Evolutionary conservation across 257 asterid species (phyloP).

Genomic region (Solanum ossicruentum): DNA sequence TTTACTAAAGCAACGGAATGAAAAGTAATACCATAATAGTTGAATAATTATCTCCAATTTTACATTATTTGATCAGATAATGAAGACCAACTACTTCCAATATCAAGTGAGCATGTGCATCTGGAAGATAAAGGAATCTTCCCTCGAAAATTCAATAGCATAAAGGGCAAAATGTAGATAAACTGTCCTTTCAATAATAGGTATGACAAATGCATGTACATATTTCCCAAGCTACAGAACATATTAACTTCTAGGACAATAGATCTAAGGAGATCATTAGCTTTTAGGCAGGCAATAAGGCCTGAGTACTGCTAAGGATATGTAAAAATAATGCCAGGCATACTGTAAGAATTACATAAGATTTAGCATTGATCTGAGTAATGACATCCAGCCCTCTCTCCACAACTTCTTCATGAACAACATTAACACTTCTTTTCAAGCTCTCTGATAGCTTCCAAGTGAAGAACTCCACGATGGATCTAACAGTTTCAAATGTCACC

Average conservation of each 20-base stretch:
- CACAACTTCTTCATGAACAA: constrained; percentile 49
- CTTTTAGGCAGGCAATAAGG: constrained; percentile 46
- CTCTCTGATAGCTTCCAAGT: constrained; percentile 48
- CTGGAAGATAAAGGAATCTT: not conserved
- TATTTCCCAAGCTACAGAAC: not conserved
- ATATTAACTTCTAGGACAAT: not conserved
- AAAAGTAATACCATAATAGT: not conserved
- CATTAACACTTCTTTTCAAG: constrained; percentile 45
- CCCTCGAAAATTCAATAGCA: not conserved
- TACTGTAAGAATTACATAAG: constrained; percentile 61
- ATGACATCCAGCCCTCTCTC: constrained; percentile 71
- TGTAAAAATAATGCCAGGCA: constrained; percentile 62
- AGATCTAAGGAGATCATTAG: not conserved
- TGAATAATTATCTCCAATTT: not conserved
- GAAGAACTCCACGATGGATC: constrained; percentile 57
- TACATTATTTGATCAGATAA: not conserved
- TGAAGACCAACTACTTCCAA: not conserved
- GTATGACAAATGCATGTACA: not conserved
- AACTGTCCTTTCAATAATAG: not conserved
- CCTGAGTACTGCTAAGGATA: constrained; percentile 43
- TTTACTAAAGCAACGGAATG: not conserved
- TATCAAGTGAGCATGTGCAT: not conserved
- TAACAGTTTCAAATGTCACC: constrained; percentile 79
- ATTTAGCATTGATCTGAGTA: constrained; percentile 64
- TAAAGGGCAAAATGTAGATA: not conserved